These are phyloP conservation scores for maize (Zea mays) DNA, from an alignment of 176 grass and related monocot genomes.

Conservation along the genomic window DNA sequence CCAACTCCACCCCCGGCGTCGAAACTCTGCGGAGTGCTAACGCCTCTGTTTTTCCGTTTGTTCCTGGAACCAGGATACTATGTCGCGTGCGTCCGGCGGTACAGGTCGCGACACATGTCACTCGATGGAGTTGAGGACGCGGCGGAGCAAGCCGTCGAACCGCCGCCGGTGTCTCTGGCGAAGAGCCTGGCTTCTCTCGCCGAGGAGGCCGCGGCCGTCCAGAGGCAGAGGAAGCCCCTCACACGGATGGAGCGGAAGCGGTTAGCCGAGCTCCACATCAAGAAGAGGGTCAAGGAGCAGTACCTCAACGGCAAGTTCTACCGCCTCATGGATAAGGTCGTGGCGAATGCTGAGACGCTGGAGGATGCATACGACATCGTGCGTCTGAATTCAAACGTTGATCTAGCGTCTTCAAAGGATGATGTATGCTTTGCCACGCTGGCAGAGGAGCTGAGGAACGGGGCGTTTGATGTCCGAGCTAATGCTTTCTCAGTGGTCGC, in stretches of 20 bases:
- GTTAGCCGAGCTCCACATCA: conserved; percentile 67
- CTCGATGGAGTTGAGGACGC: conserved; percentile 49
- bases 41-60: background rate
- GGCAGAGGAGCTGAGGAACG: conserved; percentile 53
- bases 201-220: conserved; percentile 43
- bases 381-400: conserved; percentile 64
- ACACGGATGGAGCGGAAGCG: conserved; percentile 69
- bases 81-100: conserved; percentile 19
- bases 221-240: conserved; percentile 48
- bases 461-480: conserved; percentile 49
- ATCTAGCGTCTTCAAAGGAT: conserved; percentile 44
- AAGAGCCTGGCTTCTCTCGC: conserved; percentile 78
- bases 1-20: background rate
- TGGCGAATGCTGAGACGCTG: conserved; percentile 56
- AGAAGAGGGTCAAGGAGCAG: conserved; percentile 79
- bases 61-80: conserved; percentile 1
- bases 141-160: conserved; percentile 6
- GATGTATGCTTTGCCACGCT: conserved; percentile 56
- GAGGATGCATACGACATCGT: conserved; percentile 80
- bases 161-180: conserved; percentile 54
- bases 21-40: background rate
- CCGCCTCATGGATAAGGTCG: conserved; percentile 61
- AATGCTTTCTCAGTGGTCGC: conserved; percentile 45
- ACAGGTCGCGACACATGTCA: conserved; percentile 42
- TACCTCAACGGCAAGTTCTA: conserved; percentile 67